Base-by-base conservation (phyloP, 2,329 filamentous ascomycete genomes). In the Sporothrix luriei region DNA sequence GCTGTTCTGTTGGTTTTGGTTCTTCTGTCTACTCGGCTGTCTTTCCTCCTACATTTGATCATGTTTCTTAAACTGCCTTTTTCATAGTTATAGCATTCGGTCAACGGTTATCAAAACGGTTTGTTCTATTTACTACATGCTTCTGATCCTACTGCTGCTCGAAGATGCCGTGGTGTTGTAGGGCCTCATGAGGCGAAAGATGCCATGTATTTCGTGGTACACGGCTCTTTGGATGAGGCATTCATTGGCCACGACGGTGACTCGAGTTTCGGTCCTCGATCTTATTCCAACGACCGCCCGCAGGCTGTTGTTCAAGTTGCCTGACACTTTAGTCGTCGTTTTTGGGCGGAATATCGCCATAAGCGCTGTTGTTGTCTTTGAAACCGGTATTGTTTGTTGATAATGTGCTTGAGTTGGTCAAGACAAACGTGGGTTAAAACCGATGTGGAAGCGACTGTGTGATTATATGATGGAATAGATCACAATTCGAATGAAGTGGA, bases 41-140 rank as follows among this genome's bases (percentile, higher is more conserved):
- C 14, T 57, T 57, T 33, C 26, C 16, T 38, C n/a, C 19, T 21
- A 24, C 11, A 16, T 3, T 26, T 21, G n/a, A 7, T 5, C 46
- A 49, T n/a, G 13, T 16, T 46, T 9, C 21, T 26, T 54, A 54
- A 11, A 29, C 51, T 29, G 24, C 51, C 26, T 54, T 16, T 54
- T 43, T 62, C 38, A 21, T 46, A 38, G 40, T 62, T 46, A 29
- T 14, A 62, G 57, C 57, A 62, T 62, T 43, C 14, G 57, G 57
- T 21, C 57, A 46, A 62, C 38, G 57, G 57, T 62, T 26, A 46
- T 62, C 57, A 62, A 62, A 62, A 62, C n/a, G 38, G 57, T 62
- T 26, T 46, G 10, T 16, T 43, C 2, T 46, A 49, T 61, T n/a
- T 16, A 13, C 19, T 40, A 26, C 38, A 46, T 43, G 16, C 19